Evolutionary conservation across 441 rosid species (phyloP).

Genomic region (Croton laevigatus): DNA sequence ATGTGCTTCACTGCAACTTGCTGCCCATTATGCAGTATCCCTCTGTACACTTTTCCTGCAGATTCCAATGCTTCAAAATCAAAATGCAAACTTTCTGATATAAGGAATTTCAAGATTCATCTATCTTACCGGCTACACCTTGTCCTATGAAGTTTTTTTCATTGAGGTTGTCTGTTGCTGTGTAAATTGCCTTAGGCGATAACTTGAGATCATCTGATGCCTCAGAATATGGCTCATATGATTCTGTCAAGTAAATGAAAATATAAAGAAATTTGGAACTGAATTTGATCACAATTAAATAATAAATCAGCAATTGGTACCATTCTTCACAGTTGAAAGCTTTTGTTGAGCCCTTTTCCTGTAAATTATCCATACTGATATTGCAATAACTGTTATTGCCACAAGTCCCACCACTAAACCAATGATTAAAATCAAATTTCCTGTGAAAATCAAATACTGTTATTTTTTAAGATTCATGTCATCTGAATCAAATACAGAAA

Average conservation of each 20-base stretch:
- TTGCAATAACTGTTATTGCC: conserved; percentile 22
- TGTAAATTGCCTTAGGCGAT: conserved; percentile 41
- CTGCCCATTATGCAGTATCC: conserved; percentile 41
- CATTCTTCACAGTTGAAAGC: conserved; percentile 23
- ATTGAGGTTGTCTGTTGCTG: conserved; percentile 46
- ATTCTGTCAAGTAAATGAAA: conserved; percentile 20
- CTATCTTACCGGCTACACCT: conserved; percentile 53
- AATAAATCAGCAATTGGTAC: conserved; percentile 16
- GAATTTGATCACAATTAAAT: neutral
- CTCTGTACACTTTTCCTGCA: conserved; percentile 59
- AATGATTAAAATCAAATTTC: conserved; percentile 29
- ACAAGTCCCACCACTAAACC: conserved; percentile 30
- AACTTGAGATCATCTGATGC: conserved; percentile 32
- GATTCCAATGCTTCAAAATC: conserved; percentile 8
- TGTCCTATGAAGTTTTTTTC: conserved; percentile 55
- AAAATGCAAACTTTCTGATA: neutral
- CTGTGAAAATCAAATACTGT: conserved; percentile 25
- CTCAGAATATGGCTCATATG: conserved; percentile 20
- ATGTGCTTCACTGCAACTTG: conserved; percentile 57
- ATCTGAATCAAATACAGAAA: neutral
- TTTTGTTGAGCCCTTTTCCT: conserved; percentile 14
- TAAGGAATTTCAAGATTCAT: neutral
- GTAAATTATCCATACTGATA: conserved; percentile 28
- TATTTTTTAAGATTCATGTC: neutral
- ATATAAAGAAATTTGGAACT: neutral